Evolutionary conservation across 176 grass and related monocot species (phyloP).

Genomic region (Oryza meridionalis): DNA sequence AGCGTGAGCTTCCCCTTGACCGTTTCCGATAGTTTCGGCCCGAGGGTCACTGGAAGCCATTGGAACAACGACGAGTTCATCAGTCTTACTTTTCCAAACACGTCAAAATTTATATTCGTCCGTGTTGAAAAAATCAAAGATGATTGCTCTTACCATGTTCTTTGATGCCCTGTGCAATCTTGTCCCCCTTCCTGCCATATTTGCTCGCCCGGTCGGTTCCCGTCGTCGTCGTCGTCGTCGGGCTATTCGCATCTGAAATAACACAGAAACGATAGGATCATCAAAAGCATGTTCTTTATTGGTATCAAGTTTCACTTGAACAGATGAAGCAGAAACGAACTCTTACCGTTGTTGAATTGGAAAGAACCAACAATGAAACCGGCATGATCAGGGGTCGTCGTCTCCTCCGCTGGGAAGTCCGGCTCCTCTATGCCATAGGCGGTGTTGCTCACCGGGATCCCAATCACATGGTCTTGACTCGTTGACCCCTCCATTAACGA

Average conservation of each 20-base stretch:
- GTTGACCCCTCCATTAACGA: conserved; percentile 41
- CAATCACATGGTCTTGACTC: conserved; percentile 64
- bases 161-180: conserved; percentile 62
- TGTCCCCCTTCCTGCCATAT: conserved; percentile 63
- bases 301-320: neutral
- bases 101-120: neutral
- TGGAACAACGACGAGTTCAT: conserved; percentile 33
- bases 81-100: conserved; percentile 31
- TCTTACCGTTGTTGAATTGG: conserved; percentile 47
- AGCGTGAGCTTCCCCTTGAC: conserved; percentile 78
- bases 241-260: conserved; percentile 35
- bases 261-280: neutral
- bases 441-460: conserved; percentile 64
- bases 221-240: neutral
- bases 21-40: conserved; percentile 60
- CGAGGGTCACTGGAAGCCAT: conserved; percentile 56
- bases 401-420: conserved; percentile 43
- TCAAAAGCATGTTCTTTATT: conserved; percentile 20
- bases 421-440: conserved; percentile 68
- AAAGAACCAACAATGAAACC: conserved; percentile 31
- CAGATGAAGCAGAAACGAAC: conserved; percentile 13
- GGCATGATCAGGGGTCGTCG: conserved; percentile 40
- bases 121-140: neutral
- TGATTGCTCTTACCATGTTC: conserved; percentile 66
- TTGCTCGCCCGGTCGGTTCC: conserved; percentile 46